Percentiles rank a stretch among this genome's conserved stretches.
These are phyloP conservation scores for Colletotrichum chrysophilum DNA, from an alignment of 2,329 filamentous ascomycete species.

Conservation along the genomic window DNA sequence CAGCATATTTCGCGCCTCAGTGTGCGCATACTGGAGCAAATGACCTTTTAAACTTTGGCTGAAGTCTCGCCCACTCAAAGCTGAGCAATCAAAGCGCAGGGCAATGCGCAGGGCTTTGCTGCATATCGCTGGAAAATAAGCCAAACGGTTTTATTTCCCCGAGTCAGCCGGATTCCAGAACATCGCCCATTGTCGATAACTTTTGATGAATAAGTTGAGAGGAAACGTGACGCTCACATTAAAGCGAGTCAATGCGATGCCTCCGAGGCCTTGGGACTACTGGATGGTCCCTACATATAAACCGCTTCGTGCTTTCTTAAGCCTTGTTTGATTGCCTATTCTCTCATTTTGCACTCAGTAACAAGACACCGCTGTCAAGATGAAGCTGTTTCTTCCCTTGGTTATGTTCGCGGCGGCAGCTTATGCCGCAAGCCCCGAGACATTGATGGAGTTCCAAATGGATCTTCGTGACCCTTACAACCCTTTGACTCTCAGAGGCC, in stretches of 20 bases:
- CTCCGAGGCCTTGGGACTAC: neutral
- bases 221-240: neutral
- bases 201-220: neutral
- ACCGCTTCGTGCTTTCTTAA: accelerated
- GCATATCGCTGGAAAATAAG: neutral
- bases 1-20: neutral
- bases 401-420: neutral
- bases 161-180: neutral
- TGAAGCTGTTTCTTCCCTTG: neutral
- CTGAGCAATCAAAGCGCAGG: neutral
- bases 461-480: neutral
- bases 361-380: neutral
- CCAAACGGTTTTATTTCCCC: neutral
- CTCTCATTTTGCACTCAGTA: accelerated
- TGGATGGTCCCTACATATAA: accelerated
- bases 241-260: neutral
- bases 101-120: neutral
- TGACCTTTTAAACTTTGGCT: neutral
- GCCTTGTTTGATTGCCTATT: accelerated
- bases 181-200: neutral
- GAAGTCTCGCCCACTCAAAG: neutral
- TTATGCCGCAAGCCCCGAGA: neutral
- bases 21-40: neutral
- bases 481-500: neutral
- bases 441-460: neutral